Evolutionary conservation across 2,329 filamentous ascomycete genomes (phyloP), one percentile per base, ranked within the genome.

Genomic region (Emericellopsis atlantica): DNA sequence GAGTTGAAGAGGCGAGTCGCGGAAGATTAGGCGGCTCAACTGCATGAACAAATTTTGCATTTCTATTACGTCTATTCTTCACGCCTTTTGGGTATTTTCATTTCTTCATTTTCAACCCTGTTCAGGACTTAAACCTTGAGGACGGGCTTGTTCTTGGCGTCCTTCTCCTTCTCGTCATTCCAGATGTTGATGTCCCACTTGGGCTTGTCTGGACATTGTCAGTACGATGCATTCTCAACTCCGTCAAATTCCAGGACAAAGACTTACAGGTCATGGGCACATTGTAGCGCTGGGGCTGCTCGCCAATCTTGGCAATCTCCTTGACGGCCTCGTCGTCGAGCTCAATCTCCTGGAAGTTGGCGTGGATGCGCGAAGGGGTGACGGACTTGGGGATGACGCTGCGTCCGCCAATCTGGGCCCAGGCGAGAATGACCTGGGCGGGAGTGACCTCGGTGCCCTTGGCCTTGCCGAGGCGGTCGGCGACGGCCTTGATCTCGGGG

Each of bases 341-440:
- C 52, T 84, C 71, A 39, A 79, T 68, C 58, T 83, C 72, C 62
- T 79, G 65, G 54, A 80, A 85, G 69, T 88, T 87, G 52, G 67
- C 70, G 52, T 73, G 65, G 49, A 88, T 87, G 43, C 83, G 74
- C 29, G 67, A 67, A 39, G 76, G 68, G 43, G 73, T 84, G 47
- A 85, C 80, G 16, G 73, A 80, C 69, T 87, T 87, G 53, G 83
- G 83, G 50, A 87, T 85, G 49, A 87, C 82, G 49, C 69, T 75
- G 60, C 79, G 79, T 41, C 77, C 79, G 49, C 76, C 60, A 36
- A 69, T 50, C 61, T 70, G 55, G 64, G 65, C 57, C 76, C 77
- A 79, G 65, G 79, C 55, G 62, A 77, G 58, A 67, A 68, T 52
- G 46, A 67, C 62, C 50, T 68, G 65, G 36, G 65, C 64, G 14